Evolutionary conservation across 2,329 filamentous ascomycete species (phyloP).

Genomic region (Amauroascus verrucosus): DNA sequence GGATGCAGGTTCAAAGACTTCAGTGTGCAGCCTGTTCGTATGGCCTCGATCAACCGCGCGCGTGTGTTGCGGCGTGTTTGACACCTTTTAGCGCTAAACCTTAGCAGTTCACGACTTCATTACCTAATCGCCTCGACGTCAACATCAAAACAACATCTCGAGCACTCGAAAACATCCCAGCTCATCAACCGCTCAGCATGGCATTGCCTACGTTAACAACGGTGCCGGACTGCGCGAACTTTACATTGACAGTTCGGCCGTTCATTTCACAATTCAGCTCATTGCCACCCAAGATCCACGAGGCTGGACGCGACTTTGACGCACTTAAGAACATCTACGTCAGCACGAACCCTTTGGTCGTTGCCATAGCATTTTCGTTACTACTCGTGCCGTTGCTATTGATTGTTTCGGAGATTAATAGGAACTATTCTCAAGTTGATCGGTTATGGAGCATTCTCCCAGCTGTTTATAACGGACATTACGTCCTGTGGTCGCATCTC

Average conservation of each 20-base stretch:
- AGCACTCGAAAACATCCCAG: not conserved
- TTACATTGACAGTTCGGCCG: slow-evolving; percentile 61
- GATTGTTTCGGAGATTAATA: slow-evolving; percentile 69
- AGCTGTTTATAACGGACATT: slow-evolving; percentile 76
- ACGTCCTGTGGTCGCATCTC: slow-evolving; percentile 68
- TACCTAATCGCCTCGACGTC: no score
- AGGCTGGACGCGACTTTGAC: slow-evolving; percentile 50
- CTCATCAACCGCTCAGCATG: slow-evolving; percentile 39
- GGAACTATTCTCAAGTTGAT: slow-evolving; percentile 96
- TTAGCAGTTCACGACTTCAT: not conserved
- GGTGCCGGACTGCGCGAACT: slow-evolving; percentile 67
- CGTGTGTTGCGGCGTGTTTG: no score
- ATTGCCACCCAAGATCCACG: slow-evolving; percentile 56
- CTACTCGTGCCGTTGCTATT: slow-evolving; percentile 63
- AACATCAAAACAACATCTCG: not conserved
- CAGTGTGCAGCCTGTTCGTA: no score
- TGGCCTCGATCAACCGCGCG: no score
- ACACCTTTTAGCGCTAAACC: slow-evolving; percentile 1
- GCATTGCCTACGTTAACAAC: slow-evolving; percentile 55
- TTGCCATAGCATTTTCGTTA: slow-evolving; percentile 60
- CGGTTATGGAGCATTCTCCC: slow-evolving; percentile 85
- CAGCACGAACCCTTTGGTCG: slow-evolving; percentile 75
- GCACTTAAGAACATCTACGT: slow-evolving; percentile 63
- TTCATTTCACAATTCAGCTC: slow-evolving; percentile 60
- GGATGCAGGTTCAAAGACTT: no score